Conservation (phyloP, 2,329 filamentous ascomycete genomes). For the Onygenales sp. region DNA sequence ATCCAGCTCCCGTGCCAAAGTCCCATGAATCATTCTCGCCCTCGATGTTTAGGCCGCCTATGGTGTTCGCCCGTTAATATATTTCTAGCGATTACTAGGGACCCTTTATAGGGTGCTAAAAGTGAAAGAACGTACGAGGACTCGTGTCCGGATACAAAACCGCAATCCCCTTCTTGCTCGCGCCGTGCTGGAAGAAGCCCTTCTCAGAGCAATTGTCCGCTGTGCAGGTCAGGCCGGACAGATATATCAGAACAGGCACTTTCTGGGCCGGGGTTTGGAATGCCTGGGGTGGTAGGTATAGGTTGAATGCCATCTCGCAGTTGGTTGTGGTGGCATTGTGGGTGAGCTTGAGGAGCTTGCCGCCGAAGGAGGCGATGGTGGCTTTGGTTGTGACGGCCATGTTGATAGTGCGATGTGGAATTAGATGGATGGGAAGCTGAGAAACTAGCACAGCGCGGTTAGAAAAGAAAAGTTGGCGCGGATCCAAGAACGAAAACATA, state of each 20-base stretch:
- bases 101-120: not conserved
- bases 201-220: constrained; percentile 69
- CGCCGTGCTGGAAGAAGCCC: constrained; percentile 84
- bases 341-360: constrained; percentile 86
- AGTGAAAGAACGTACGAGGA: constrained; percentile 50
- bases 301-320: constrained; percentile 85
- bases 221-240: constrained; percentile 90
- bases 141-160: constrained; percentile 92
- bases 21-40: constrained; percentile 86
- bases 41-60: constrained; percentile 64
- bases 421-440: not conserved
- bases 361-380: constrained; percentile 84
- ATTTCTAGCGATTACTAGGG: no score
- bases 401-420: not conserved
- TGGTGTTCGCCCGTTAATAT: not conserved
- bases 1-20: constrained; percentile 84
- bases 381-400: constrained; percentile 88
- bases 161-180: constrained; percentile 74
- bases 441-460: no score
- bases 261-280: constrained; percentile 44
- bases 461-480: not conserved
- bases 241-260: constrained; percentile 81
- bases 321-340: constrained; percentile 70
- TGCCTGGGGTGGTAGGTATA: constrained; percentile 75
- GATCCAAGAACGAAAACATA: not conserved